Evolutionary conservation across 1,284 basidiomycete species (phyloP).

Genomic region (Cryptococcus neoformans): DNA sequence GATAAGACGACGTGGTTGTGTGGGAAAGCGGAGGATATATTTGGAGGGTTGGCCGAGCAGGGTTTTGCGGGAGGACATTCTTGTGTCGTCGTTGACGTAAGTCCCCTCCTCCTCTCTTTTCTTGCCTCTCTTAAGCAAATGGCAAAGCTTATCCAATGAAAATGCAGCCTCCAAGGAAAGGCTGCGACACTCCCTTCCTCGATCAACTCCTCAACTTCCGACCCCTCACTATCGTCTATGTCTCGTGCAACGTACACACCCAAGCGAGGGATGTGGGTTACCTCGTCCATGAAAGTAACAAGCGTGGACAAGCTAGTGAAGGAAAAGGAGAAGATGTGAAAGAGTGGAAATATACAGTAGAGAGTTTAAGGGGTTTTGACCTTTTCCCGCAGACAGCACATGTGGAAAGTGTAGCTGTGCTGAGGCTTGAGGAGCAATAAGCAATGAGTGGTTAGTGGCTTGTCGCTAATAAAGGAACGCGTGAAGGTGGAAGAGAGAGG

Average conservation of each 20-base stretch:
- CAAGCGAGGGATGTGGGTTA: slow-evolving; percentile 51
- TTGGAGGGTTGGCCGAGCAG: slow-evolving; percentile 40
- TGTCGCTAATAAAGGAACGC: neutral
- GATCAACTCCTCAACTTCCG: slow-evolving; percentile 71
- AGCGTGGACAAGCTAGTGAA: slow-evolving; percentile 17
- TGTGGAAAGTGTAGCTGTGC: slow-evolving; percentile 37
- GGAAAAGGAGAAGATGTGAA: slow-evolving; percentile 4
- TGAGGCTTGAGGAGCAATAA: slow-evolving; percentile 48
- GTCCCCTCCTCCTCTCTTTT: slow-evolving; percentile 14
- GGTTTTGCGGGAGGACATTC: slow-evolving; percentile 42
- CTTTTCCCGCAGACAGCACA: slow-evolving; percentile 67
- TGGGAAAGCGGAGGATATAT: slow-evolving; percentile 57
- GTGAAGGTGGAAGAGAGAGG: neutral
- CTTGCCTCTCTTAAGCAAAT: neutral
- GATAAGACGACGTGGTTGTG: slow-evolving; percentile 53
- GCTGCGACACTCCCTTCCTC: slow-evolving; percentile 79
- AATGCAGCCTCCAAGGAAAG: slow-evolving; percentile 77
- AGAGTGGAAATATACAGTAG: slow-evolving; percentile 56
- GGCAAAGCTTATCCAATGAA: neutral
- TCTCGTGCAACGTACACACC: slow-evolving; percentile 80
- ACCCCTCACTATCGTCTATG: slow-evolving; percentile 74
- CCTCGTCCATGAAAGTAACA: slow-evolving; percentile 15
- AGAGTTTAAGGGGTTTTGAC: slow-evolving; percentile 82
- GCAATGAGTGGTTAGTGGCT: neutral
- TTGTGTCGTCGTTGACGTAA: slow-evolving; percentile 49